A percentile compares a stretch with the other conserved stretches of the same genome.
Conservation (phyloP, 2,329 filamentous ascomycete species). For the Alternaria infectoria region DNA sequence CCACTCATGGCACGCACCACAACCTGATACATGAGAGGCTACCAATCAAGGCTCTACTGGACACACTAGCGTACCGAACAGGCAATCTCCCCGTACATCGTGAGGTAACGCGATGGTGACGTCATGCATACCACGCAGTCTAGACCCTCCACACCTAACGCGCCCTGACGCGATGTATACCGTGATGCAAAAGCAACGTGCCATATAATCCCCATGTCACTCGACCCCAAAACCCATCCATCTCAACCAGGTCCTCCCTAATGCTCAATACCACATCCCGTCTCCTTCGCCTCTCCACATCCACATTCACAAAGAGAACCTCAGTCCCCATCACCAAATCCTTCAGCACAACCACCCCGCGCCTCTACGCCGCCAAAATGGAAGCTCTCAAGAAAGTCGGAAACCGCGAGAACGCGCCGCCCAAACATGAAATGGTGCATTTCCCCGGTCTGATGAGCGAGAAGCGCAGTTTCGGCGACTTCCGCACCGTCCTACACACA, state of each 20-base stretch:
- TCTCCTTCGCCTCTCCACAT: conserved; percentile 8
- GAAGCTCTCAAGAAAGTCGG: conserved; percentile 34
- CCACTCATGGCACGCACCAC: neutral
- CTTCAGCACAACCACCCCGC: neutral
- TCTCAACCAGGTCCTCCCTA: conserved; percentile 2
- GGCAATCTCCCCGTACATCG: conserved; percentile 3
- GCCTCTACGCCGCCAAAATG: conserved; percentile 16
- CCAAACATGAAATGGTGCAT: conserved; percentile 62
- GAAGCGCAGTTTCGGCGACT: conserved; percentile 63
- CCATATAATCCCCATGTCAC: neutral
- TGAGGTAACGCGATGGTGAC: conserved; percentile 14
- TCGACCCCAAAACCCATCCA: neutral
- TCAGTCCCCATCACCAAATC: conserved; percentile 1
- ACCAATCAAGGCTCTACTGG: neutral
- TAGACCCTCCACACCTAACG: conserved; percentile 8
- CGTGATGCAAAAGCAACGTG: neutral
- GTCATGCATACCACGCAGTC: conserved; percentile 9
- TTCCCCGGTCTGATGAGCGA: conserved; percentile 63
- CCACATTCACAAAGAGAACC: neutral
- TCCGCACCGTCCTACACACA: conserved; percentile 67
- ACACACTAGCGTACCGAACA: neutral
- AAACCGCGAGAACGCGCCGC: conserved; percentile 35
- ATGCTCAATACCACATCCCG: conserved; percentile 34
- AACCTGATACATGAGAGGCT: neutral
- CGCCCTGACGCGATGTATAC: conserved; percentile 1